Percentiles rank a stretch among this genome's conserved stretches.
These are phyloP conservation scores for Bruguiera hainesii DNA, from an alignment of 441 rosid genomes.

Conservation along the genomic window DNA sequence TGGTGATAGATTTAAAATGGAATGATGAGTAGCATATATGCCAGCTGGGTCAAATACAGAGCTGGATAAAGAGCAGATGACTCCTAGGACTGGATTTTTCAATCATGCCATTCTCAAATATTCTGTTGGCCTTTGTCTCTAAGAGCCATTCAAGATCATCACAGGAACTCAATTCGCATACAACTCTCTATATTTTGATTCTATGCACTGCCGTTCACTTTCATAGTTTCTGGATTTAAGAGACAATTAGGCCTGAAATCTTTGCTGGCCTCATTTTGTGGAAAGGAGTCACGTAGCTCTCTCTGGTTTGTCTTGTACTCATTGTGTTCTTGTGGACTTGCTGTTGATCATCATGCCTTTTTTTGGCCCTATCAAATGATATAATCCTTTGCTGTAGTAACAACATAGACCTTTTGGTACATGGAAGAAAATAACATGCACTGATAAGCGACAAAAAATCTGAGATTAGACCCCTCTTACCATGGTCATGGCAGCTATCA, in stretches of 20 bases:
- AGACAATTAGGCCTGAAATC: not conserved
- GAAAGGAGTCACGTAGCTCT: not conserved
- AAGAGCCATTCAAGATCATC: constrained; percentile 23
- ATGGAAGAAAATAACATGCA: no score
- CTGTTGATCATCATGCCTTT: constrained; percentile 5
- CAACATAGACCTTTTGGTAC: not conserved
- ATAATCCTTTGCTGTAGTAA: constrained; percentile 5
- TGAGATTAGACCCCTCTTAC: not conserved
- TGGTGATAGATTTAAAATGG: constrained; percentile 14
- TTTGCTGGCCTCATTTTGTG: not conserved
- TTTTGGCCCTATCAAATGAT: constrained; percentile 4
- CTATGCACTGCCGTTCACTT: not conserved
- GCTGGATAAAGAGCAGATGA: constrained; percentile 5
- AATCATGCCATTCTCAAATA: not conserved
- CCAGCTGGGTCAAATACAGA: constrained; percentile 16
- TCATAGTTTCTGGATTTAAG: not conserved
- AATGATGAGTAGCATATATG: constrained; percentile 4
- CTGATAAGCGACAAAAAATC: not conserved
- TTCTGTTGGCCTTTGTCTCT: constrained; percentile 5
- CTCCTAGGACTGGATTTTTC: not conserved
- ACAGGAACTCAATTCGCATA: constrained; percentile 4
- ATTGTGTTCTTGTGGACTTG: no score
- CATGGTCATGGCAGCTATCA: not conserved
- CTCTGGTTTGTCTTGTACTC: not conserved
- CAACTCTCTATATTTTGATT: constrained; percentile 2